A percentile compares a stretch with the other conserved stretches of the same genome.
phyloP scores from a whole-genome alignment of 1,284 basidiomycete species.

The Austropuccinia psidii region DNA sequence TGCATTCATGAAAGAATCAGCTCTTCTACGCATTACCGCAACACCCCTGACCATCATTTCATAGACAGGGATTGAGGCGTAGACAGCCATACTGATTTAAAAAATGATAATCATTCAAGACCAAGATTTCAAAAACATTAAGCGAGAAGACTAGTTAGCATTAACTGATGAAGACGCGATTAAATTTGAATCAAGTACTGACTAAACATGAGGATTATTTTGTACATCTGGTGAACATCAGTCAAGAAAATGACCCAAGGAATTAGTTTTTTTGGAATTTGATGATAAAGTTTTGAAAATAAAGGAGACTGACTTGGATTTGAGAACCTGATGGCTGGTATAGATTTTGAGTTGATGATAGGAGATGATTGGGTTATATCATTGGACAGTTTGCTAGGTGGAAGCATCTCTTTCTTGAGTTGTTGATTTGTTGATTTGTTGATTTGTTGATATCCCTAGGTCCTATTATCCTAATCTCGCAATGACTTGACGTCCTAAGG shows the following conservation, averaged over 20 bases:
- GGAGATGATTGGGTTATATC: slow-evolving; percentile 21
- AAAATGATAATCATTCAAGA: background rate
- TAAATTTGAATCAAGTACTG: background rate
- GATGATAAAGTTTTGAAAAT: background rate
- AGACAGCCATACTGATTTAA: slow-evolving; percentile 43
- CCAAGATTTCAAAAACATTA: background rate
- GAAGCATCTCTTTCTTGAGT: too few relatives aligned
- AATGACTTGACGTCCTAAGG: too few relatives aligned
- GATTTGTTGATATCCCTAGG: too few relatives aligned
- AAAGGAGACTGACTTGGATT: slow-evolving; percentile 31
- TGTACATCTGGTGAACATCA: slow-evolving; percentile 29
- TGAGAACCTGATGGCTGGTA: background rate
- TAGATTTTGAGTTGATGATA: background rate
- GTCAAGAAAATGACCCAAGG: too few relatives aligned
- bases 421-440: too few relatives aligned
- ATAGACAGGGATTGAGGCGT: slow-evolving; percentile 51
- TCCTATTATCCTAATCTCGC: too few relatives aligned
- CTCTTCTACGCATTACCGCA: slow-evolving; percentile 91
- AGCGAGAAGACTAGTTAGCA: background rate
- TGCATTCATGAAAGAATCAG: slow-evolving; percentile 86
- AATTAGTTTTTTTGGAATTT: background rate
- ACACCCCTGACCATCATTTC: slow-evolving; percentile 72
- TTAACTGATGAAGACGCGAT: background rate
- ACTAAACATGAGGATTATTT: slow-evolving; percentile 35
- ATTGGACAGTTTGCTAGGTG: background rate